Conservation (phyloP, 179 eudicot species). For the Actinidia polygama region DNA sequence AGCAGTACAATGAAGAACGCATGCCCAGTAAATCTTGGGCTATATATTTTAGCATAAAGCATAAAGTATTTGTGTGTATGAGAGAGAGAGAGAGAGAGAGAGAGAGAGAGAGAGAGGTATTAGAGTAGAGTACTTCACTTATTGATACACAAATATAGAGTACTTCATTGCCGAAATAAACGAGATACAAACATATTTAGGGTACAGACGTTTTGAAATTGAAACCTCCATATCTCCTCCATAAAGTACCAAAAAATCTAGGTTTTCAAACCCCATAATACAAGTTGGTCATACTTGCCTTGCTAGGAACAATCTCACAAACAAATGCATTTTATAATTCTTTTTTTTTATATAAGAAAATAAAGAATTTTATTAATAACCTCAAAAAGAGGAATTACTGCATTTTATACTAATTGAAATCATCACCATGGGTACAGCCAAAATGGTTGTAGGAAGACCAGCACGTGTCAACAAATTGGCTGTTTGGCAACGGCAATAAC, state of each 20-base stretch:
- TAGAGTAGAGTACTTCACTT: background rate
- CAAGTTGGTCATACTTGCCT: too few relatives aligned
- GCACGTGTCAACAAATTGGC: conserved; percentile 23
- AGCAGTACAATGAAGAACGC: too few relatives aligned
- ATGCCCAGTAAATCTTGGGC: too few relatives aligned
- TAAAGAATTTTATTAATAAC: too few relatives aligned
- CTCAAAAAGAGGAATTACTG: background rate
- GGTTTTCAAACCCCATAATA: too few relatives aligned
- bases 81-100: too few relatives aligned
- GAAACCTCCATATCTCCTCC: background rate
- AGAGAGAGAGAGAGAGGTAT: too few relatives aligned
- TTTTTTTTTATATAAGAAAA: too few relatives aligned
- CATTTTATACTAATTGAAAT: background rate
- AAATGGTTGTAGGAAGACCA: conserved; percentile 25
- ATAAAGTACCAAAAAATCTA: background rate
- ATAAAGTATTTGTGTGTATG: too few relatives aligned
- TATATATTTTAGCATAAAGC: too few relatives aligned
- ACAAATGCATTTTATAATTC: too few relatives aligned
- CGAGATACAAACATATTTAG: background rate
- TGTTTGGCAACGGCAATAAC: background rate
- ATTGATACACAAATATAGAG: background rate
- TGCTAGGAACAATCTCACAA: too few relatives aligned
- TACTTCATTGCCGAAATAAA: background rate
- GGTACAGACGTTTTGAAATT: background rate
- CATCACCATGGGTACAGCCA: background rate